Evolutionary conservation across 192 early-diverging fungal species (phyloP).

Genomic region (Pilobolus umbonatus): DNA sequence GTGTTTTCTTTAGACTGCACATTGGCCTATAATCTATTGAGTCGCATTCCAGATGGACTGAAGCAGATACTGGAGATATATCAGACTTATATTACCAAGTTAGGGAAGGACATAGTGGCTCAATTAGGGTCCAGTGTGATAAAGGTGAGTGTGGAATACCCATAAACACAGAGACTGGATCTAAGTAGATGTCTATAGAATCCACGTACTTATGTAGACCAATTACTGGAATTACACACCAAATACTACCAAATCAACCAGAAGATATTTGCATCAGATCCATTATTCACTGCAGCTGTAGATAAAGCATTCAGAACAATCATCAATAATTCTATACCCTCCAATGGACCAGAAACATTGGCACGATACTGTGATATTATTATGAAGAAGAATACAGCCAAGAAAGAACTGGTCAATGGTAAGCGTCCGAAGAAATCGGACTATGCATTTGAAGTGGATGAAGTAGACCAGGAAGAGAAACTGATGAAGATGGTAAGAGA

Average conservation of each 20-base stretch:
- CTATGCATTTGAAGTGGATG: constrained; percentile 66
- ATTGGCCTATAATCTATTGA: constrained; percentile 59
- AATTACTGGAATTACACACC: constrained; percentile 55
- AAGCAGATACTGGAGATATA: constrained; percentile 53
- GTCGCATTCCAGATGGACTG: constrained; percentile 61
- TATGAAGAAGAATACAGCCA: constrained; percentile 54
- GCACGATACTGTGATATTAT: constrained; percentile 76
- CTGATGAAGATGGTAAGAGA: constrained; percentile 4
- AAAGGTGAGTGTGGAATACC: not conserved
- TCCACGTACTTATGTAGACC: constrained; percentile 66
- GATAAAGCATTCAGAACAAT: constrained; percentile 80
- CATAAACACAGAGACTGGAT: too few relatives aligned
- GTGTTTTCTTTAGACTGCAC: constrained; percentile 49
- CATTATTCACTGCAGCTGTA: constrained; percentile 67
- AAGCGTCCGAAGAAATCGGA: constrained; percentile 22
- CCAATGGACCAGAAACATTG: constrained; percentile 68
- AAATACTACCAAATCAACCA: constrained; percentile 57
- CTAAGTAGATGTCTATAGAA: constrained; percentile 46
- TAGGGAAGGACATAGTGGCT: constrained; percentile 52
- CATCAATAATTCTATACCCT: constrained; percentile 51
- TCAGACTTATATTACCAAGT: constrained; percentile 57
- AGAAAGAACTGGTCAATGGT: constrained; percentile 37
- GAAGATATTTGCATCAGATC: constrained; percentile 61
- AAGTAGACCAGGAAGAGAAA: constrained; percentile 54
- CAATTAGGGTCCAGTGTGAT: constrained; percentile 29